Base-by-base conservation (phyloP, 176 grass and related monocot species). In the Puya raimondii region DNA sequence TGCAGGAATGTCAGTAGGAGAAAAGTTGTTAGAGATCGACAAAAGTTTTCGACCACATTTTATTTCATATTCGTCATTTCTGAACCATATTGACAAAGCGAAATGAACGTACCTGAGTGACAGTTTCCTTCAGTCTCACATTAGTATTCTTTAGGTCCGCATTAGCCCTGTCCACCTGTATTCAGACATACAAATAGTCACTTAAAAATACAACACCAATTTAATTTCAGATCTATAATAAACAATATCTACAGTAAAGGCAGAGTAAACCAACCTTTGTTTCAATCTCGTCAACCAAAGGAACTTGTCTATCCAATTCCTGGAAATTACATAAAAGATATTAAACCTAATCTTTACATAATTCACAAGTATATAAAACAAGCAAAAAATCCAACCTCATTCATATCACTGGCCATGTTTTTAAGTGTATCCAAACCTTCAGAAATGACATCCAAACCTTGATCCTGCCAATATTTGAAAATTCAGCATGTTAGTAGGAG, bases 241-340 rank as follows among this genome's bases (percentile, higher is more conserved):
- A 12, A 22, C 11, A 69, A 50, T 4, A 68, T 47, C 74, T 21
- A 59, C 1, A 56, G 12, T 70, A 64, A 7, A 21, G 5, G 42
- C 50, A 1, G 0, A 53, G 13, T 63, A 27, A 47, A 72, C 77
- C 8, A 14, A 99, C 95, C 95, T 99, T 99, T 2, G 86, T 80
- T 48, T 99, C 95, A 77, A 99, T 91, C 82, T 99, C 95, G 76
- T 99, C 95, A 82, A 99, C 91, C 75, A 99, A 77, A 21, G 95
- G 95, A 33, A 94, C 90, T 94, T 99, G 90, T 64, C 90, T 93
- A 81, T 99, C 95, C 82, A 99, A 12, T 90, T 99, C 95, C 95
- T 94, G 73, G 50, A 66, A 66, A 73, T 66, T 66, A 10, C 84
- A 71, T 80, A 79, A 16, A 52, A 1, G 2, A 51, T 15, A 22